phyloP scores from a whole-genome alignment of 192 early-diverging fungal species.

The Coemansia sp. region DNA sequence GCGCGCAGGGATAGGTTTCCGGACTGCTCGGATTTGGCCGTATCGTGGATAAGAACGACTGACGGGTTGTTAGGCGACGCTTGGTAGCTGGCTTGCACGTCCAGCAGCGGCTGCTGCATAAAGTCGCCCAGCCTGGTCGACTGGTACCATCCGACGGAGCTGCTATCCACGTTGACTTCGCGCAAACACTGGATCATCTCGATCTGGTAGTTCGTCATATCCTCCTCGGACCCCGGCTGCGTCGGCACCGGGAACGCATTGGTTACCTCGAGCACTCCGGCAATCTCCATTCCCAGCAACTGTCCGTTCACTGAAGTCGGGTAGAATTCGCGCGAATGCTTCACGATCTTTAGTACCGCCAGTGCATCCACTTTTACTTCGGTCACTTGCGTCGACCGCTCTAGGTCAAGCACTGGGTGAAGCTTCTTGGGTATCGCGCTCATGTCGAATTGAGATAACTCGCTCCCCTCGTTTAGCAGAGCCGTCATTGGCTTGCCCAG shows the following conservation, averaged over 20 bases:
- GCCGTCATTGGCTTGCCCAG: slow-evolving; percentile 51
- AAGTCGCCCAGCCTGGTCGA: slow-evolving; percentile 85
- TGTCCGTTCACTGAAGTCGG: slow-evolving; percentile 84
- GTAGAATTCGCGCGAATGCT: slow-evolving; percentile 87
- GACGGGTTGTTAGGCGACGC: slow-evolving; percentile 72
- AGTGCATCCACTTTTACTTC: slow-evolving; percentile 74
- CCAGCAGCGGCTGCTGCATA: slow-evolving; percentile 86
- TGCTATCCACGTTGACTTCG: slow-evolving; percentile 92
- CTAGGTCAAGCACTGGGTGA: slow-evolving; percentile 58
- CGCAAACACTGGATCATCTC: slow-evolving; percentile 93
- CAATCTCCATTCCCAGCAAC: slow-evolving; percentile 90
- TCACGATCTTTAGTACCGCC: slow-evolving; percentile 94
- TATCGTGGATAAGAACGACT: slow-evolving; percentile 93
- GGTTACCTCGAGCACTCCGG: slow-evolving; percentile 88
- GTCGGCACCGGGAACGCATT: slow-evolving; percentile 85
- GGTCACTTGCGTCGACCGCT: slow-evolving; percentile 57
- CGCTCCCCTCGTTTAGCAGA: slow-evolving; percentile 38
- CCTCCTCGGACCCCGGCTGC: slow-evolving; percentile 58
- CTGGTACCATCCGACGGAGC: slow-evolving; percentile 98
- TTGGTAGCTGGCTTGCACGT: slow-evolving; percentile 90
- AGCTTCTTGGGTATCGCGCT: slow-evolving; percentile 44
- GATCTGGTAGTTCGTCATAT: slow-evolving; percentile 81
- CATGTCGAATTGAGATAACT: slow-evolving; percentile 28
- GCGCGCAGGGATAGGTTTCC: slow-evolving; percentile 87
- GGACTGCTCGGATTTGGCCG: slow-evolving; percentile 74